Evolutionary conservation across 31 red algal species (phyloP), one percentile per base, ranked within the genome.

Genomic region (Endocladia muricata): DNA sequence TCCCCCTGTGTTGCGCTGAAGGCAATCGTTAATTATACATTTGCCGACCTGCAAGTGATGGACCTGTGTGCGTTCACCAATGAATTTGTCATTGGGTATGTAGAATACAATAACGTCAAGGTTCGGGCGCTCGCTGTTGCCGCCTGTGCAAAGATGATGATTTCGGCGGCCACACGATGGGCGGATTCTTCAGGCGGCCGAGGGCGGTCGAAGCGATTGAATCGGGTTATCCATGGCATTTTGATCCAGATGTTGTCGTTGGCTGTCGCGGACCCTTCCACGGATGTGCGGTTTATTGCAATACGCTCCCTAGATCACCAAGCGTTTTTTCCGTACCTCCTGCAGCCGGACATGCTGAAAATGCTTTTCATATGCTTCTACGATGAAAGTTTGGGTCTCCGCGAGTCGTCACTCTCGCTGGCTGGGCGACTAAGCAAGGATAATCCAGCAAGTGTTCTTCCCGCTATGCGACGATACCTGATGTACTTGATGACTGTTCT

Each of bases 361-460:
- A 85, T 54, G 31, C 70, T 95, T 17, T 88, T 87, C 5, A 41
- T 91, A 37, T 83, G 76, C 23, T 73, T 92, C 1, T 81, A 94
- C 60, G 95, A 98, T 61, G 91, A 94, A 60, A 91, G 79, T 34
- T 41, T 91, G 19, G 79, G 39, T 21, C 81, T 98, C 3, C 38
- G 80, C 8, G 83, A 81, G 37, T 55, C 58, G 19, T 86, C 91
- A 1, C 42, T 94, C 21, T 63, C 70, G 21, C 59, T 98, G 1
- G 83, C 77, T 1, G 74, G 86, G 11, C 72, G 84, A 4, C 83
- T 95, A 21, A 73, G 81, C 70, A 44, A 54, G 37, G 47, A 59
- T 17, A 94, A 98, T 66, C 91, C 96, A 25, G 96, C 96, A 1
- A 41, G 77, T 23, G 59, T 91, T 11, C 47, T 94, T 26, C 96